Evolutionary conservation across 805 yeast species (phyloP).

Genomic region (Candida maltosa): DNA sequence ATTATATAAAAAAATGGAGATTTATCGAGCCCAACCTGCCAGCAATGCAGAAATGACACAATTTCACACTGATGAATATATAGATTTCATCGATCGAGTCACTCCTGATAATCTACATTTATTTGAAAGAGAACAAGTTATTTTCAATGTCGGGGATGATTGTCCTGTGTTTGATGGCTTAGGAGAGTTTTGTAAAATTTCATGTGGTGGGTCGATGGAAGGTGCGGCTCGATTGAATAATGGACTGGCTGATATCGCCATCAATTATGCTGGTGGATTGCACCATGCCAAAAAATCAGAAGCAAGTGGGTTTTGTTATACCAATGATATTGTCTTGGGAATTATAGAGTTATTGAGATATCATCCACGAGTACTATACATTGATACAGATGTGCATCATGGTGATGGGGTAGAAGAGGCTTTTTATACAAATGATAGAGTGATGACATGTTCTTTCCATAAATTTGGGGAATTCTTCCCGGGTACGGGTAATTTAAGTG

Average conservation of each 20-base stretch:
- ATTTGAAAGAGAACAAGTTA: conserved; percentile 83
- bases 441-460: conserved; percentile 95
- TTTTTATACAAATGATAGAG: conserved; percentile 89
- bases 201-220: conserved; percentile 93
- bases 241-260: conserved; percentile 90
- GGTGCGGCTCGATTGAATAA: conserved; percentile 88
- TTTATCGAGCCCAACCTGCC: conserved; percentile 95
- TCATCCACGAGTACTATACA: conserved; percentile 89
- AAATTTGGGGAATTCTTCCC: conserved; percentile 97
- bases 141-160: conserved; percentile 96
- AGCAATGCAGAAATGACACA: conserved; percentile 97
- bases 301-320: conserved; percentile 94
- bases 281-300: conserved; percentile 97
- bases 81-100: conserved; percentile 85
- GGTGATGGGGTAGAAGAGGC: conserved; percentile 99
- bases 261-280: conserved; percentile 95
- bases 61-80: conserved; percentile 96
- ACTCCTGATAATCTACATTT: conserved; percentile 88
- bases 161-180: conserved; percentile 95
- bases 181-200: conserved; percentile 84
- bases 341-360: conserved; percentile 81
- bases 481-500: conserved; percentile 92
- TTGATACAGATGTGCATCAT: conserved; percentile 94
- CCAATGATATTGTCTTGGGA: conserved; percentile 90
- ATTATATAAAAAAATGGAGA: conserved; percentile 93